Conservation (phyloP, 2,329 filamentous ascomycete species). For the Aaosphaeria arxii region DNA sequence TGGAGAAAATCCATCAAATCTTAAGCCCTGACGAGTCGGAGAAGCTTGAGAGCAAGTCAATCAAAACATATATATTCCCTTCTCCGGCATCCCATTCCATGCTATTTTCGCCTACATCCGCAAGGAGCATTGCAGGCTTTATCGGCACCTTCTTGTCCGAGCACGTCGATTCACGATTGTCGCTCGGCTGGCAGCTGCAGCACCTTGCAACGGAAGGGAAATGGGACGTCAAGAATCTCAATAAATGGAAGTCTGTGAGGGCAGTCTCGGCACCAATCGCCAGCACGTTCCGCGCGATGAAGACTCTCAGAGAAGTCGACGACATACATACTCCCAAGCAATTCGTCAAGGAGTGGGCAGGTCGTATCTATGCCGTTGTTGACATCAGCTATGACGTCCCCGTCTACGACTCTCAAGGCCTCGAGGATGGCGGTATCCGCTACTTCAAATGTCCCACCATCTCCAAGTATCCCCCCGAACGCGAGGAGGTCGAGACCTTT, state of each 20-base stretch:
- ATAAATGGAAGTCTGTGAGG: conserved; percentile 79
- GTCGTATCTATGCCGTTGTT: conserved; percentile 70
- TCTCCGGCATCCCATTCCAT: conserved; percentile 79
- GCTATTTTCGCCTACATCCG: conserved; percentile 73
- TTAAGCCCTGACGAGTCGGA: conserved; percentile 35
- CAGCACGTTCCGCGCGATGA: conserved; percentile 81
- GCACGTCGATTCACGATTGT: conserved; percentile 73
- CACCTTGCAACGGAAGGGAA: conserved; percentile 87
- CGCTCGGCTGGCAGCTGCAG: conserved; percentile 85
- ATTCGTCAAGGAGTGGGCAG: conserved; percentile 68
- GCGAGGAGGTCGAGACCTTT: conserved; percentile 60
- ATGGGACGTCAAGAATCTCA: conserved; percentile 96
- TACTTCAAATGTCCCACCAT: conserved; percentile 86
- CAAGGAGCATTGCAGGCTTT: conserved; percentile 73
- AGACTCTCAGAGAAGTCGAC: conserved; percentile 88
- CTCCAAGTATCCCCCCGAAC: conserved; percentile 78
- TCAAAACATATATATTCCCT: conserved; percentile 70
- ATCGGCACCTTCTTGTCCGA: conserved; percentile 77
- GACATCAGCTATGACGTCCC: conserved; percentile 91
- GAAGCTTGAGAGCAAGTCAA: conserved; percentile 38
- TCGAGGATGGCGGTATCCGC: conserved; percentile 43
- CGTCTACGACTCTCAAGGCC: conserved; percentile 71
- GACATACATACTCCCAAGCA: conserved; percentile 72
- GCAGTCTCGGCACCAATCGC: conserved; percentile 79
- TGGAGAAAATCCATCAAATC: conserved; percentile 62